Conservation (phyloP, 345 rosid species). For the Nasturtium officinale region DNA sequence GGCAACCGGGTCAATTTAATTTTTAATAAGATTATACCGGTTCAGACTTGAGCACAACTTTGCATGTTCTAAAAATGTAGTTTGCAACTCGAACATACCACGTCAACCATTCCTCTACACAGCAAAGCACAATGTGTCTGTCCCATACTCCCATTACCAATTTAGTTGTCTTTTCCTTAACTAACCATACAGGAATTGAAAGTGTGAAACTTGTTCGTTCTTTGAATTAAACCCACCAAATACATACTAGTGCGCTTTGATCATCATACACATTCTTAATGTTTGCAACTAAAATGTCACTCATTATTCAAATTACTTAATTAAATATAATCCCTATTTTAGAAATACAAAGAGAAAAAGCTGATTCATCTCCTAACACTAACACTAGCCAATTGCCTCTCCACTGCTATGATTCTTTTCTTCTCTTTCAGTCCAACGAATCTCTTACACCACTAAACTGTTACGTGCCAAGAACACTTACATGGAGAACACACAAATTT, state of each 20-base stretch:
- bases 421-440: not conserved
- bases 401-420: not conserved
- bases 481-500: not conserved
- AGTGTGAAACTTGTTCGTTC: not conserved
- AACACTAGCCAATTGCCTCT: slow-evolving; percentile 6
- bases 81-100: not conserved
- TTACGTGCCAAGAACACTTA: not conserved
- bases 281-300: not conserved
- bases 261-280: not conserved
- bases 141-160: not conserved
- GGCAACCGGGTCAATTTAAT: not conserved
- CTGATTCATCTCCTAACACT: not conserved
- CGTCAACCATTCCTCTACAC: not conserved
- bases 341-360: slow-evolving; percentile 2
- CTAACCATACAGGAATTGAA: not conserved
- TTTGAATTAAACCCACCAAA: not conserved
- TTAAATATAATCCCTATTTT: not conserved
- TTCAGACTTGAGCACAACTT: not conserved
- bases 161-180: not conserved
- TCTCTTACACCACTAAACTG: not conserved
- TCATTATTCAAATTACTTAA: not conserved
- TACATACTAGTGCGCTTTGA: not conserved
- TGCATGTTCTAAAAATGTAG: not conserved
- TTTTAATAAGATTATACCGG: not conserved
- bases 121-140: slow-evolving; percentile 5